Percentiles rank a stretch among this genome's conserved stretches.
These are phyloP conservation scores for Amaranthus hypochondriacus DNA, from an alignment of 148 eudicot genomes.

Conservation along the genomic window DNA sequence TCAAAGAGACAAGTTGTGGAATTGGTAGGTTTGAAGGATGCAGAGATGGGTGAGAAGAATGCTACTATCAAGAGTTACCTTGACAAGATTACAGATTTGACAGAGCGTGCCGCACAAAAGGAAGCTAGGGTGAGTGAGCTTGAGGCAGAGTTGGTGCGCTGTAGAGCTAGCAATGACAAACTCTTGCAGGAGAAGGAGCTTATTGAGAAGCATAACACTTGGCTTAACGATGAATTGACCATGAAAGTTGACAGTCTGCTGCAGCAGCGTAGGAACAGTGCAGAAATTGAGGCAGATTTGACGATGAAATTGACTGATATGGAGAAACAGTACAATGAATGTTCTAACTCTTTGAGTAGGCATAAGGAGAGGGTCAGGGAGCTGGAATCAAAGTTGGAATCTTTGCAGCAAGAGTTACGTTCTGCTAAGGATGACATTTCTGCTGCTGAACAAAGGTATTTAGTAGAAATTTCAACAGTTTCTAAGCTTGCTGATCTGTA, in stretches of 20 bases:
- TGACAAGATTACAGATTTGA: constrained; percentile 74
- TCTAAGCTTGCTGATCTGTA: constrained; percentile 81
- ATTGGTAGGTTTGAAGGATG: constrained; percentile 63
- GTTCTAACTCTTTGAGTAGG: constrained; percentile 55
- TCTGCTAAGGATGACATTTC: constrained; percentile 66
- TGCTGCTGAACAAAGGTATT: constrained; percentile 57
- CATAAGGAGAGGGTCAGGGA: constrained; percentile 70
- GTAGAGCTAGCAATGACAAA: constrained; percentile 48
- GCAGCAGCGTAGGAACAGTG: constrained; percentile 53
- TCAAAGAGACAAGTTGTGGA: constrained; percentile 85
- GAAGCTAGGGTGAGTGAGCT: constrained; percentile 65
- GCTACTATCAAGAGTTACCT: constrained; percentile 57
- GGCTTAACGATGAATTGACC: constrained; percentile 86
- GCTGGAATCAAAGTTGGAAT: constrained; percentile 59
- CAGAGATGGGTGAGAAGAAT: constrained; percentile 73
- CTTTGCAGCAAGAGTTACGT: constrained; percentile 60
- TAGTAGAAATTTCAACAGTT: constrained; percentile 66
- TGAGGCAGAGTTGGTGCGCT: constrained; percentile 72
- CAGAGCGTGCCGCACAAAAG: constrained; percentile 62
- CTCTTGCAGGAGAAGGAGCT: constrained; percentile 86
- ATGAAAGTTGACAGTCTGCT: constrained; percentile 54
- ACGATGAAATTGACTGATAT: constrained; percentile 71
- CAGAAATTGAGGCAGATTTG: constrained; percentile 75
- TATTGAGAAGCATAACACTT: constrained; percentile 77
- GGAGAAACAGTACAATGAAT: constrained; percentile 66